Conservation (phyloP, 345 rosid species). For the Eucalyptus regnans region DNA sequence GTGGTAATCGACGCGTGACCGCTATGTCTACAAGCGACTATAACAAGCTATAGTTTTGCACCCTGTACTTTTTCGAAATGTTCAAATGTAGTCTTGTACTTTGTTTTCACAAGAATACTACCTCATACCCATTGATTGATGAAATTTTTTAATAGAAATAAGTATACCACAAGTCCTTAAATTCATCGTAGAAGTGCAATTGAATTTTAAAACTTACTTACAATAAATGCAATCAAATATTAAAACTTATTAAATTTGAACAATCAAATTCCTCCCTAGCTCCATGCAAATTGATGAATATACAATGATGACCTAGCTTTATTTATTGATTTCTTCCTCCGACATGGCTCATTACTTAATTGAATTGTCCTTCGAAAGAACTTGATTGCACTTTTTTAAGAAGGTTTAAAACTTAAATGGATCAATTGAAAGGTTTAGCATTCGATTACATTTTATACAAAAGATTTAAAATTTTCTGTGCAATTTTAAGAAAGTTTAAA, state of each 20-base stretch:
- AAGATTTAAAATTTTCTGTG: rapidly evolving
- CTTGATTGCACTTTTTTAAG: not conserved
- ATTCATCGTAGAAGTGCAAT: not conserved
- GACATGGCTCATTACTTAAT: not conserved
- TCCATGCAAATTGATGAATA: not conserved
- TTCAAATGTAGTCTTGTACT: not conserved
- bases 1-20: rapidly evolving
- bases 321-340: not conserved
- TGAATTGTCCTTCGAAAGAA: not conserved
- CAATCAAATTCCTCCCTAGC: not conserved
- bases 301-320: not conserved
- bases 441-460: not conserved
- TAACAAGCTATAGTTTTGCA: not conserved
- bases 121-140: not conserved
- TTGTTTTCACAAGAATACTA: not conserved
- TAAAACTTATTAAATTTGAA: not conserved
- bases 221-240: rapidly evolving
- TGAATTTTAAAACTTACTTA: not conserved
- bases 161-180: not conserved
- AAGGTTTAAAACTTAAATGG: not conserved
- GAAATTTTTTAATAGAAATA: not conserved
- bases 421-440: not conserved
- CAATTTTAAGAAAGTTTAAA: not conserved
- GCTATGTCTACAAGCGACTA: not conserved
- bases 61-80: not conserved